Evolutionary conservation across 2,329 filamentous ascomycete species (phyloP).

Genomic region (Stagonosporopsis rhizophila): DNA sequence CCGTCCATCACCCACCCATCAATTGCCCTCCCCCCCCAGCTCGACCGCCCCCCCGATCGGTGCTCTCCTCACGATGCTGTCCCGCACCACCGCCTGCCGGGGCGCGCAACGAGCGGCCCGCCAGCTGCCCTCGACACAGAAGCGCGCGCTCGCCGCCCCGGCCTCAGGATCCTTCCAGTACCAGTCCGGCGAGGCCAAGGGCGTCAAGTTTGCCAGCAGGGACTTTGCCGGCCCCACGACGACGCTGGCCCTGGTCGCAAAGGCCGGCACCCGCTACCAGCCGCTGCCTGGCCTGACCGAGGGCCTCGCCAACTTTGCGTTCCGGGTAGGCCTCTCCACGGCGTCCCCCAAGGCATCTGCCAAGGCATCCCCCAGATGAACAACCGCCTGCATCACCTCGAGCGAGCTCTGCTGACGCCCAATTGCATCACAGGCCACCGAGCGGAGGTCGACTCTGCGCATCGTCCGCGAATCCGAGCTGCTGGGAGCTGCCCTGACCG

Average conservation of each 20-base stretch:
- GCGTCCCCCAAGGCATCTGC: too few species aligned
- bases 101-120: slow-evolving; percentile 69
- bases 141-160: slow-evolving; percentile 70
- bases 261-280: slow-evolving; percentile 94
- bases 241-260: slow-evolving; percentile 88
- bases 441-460: slow-evolving; percentile 85
- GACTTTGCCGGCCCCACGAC: slow-evolving; percentile 88
- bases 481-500: slow-evolving; percentile 85
- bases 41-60: slow-evolving; percentile 49
- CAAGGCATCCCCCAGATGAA: too few species aligned
- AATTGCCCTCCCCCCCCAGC: slow-evolving; percentile 61
- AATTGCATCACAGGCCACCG: slow-evolving; percentile 70
- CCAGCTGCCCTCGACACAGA: slow-evolving; percentile 61
- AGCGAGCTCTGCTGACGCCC: slow-evolving; percentile 14
- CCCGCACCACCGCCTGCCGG: slow-evolving; percentile 69
- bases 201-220: slow-evolving; percentile 91
- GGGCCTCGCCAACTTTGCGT: slow-evolving; percentile 92
- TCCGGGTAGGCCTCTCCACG: slow-evolving; percentile 73
- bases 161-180: slow-evolving; percentile 82
- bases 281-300: slow-evolving; percentile 86
- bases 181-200: slow-evolving; percentile 83
- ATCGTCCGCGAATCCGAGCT: slow-evolving; percentile 96
- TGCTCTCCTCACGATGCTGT: slow-evolving; percentile 65
- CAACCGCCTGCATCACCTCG: too few species aligned
- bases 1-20: slow-evolving; percentile 35